A percentile compares a stretch with the other conserved stretches of the same genome.
Conservation (phyloP, 306 rosid genomes). For the Medicago arabica region DNA sequence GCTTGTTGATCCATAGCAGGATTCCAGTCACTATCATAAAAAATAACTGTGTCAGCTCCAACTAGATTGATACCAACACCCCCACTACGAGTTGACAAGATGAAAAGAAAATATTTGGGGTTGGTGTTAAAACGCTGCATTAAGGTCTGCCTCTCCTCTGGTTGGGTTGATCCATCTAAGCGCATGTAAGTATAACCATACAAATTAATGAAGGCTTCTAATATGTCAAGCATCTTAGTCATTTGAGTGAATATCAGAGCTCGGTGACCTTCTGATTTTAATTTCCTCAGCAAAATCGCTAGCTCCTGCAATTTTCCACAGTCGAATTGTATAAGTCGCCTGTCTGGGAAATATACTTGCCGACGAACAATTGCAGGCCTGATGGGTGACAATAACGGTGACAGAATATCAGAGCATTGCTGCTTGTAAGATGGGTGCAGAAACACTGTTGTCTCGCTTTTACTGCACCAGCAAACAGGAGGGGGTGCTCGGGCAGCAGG, state of each 20-base stretch:
- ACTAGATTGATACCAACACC: slow-evolving; percentile 98
- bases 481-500: slow-evolving; percentile 94
- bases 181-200: slow-evolving; percentile 99
- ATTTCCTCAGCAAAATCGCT: slow-evolving; percentile 76
- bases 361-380: slow-evolving; percentile 96
- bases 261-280: slow-evolving; percentile 94
- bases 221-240: slow-evolving; percentile 97
- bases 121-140: slow-evolving; percentile 97
- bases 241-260: slow-evolving; percentile 94
- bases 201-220: slow-evolving; percentile 95
- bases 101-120: slow-evolving; percentile 91
- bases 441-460: slow-evolving; percentile 61
- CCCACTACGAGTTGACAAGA: slow-evolving; percentile 97
- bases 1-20: slow-evolving; percentile 99
- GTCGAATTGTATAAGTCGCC: slow-evolving; percentile 97
- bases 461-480: slow-evolving; percentile 91
- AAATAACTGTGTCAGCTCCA: slow-evolving; percentile 98
- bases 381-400: slow-evolving; percentile 79
- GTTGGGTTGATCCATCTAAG: slow-evolving; percentile 95
- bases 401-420: slow-evolving; percentile 65
- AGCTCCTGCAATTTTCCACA: slow-evolving; percentile 95
- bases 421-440: slow-evolving; percentile 72
- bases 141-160: slow-evolving; percentile 96
- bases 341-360: slow-evolving; percentile 97
- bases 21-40: slow-evolving; percentile 99